Evolutionary conservation across 768 basidiomycete species (phyloP).

Genomic region (Ramaria sp.): DNA sequence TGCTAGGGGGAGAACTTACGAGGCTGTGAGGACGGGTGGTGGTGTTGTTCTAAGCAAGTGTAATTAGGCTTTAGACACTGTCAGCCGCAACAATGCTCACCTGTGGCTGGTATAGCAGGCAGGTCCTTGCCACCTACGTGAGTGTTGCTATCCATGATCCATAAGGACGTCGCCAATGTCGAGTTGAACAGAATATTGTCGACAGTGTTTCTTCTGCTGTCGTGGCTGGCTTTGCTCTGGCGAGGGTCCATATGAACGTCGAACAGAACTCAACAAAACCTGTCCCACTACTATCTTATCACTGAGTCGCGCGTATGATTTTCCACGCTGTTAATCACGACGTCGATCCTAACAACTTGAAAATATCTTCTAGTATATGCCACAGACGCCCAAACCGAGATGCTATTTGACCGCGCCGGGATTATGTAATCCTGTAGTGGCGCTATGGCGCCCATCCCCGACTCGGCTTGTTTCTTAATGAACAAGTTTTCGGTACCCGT

Average conservation of each 20-base stretch:
- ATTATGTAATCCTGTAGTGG: no score
- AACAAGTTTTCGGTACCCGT: no score
- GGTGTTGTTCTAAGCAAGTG: neutral
- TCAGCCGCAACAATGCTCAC: neutral
- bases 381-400: no score
- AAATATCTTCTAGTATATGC: no score
- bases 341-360: no score
- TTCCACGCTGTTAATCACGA: no score
- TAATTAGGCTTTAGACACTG: neutral
- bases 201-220: neutral
- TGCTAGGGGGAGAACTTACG: neutral
- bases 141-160: neutral
- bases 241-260: neutral
- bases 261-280: neutral
- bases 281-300: neutral
- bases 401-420: no score
- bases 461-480: no score
- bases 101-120: neutral
- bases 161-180: neutral
- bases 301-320: no score
- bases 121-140: neutral
- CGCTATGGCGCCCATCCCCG: no score
- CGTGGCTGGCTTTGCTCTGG: neutral
- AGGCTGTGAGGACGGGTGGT: neutral
- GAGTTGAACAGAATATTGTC: constrained; percentile 1